A percentile compares a stretch with the other conserved stretches of the same genome.
Conservation (phyloP, 2,329 filamentous ascomycete species). For the Ceratocystis eucalypticola region DNA sequence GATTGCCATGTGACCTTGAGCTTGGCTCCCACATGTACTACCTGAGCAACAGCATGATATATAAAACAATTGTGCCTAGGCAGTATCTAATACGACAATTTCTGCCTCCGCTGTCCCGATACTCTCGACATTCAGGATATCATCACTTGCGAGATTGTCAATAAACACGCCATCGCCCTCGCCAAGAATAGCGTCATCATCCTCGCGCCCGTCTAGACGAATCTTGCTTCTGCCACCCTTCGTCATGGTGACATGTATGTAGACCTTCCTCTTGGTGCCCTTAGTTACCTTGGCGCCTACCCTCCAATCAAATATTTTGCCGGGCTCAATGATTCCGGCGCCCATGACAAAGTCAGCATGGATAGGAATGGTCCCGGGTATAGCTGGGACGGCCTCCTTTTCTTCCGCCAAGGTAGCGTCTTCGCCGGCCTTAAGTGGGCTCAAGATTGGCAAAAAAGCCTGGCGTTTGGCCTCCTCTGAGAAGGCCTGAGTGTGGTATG, state of each 20-base stretch:
- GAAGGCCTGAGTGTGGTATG: slow-evolving; percentile 64
- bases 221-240: slow-evolving; percentile 62
- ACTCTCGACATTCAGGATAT: slow-evolving; percentile 51
- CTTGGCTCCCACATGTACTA: no score
- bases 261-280: slow-evolving; percentile 54
- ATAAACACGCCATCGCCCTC: slow-evolving; percentile 78
- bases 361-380: slow-evolving; percentile 61
- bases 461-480: slow-evolving; percentile 58
- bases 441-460: slow-evolving; percentile 61
- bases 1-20: no score
- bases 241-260: slow-evolving; percentile 69
- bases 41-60: not conserved
- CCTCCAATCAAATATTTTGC: slow-evolving; percentile 54
- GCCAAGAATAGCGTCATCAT: slow-evolving; percentile 42
- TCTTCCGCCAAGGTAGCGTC: slow-evolving; percentile 51
- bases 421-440: slow-evolving; percentile 53
- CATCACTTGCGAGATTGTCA: slow-evolving; percentile 48
- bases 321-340: slow-evolving; percentile 57
- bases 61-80: slow-evolving; percentile 27
- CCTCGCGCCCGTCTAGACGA: slow-evolving; percentile 50
- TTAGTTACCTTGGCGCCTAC: slow-evolving; percentile 47
- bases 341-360: slow-evolving; percentile 77
- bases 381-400: slow-evolving; percentile 44
- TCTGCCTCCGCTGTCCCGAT: slow-evolving; percentile 56
- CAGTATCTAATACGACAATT: slow-evolving; percentile 53